Evolutionary conservation across 2,329 filamentous ascomycete genomes (phyloP), one percentile per base, ranked within the genome.

Genomic region (Verruconis gallopava): DNA sequence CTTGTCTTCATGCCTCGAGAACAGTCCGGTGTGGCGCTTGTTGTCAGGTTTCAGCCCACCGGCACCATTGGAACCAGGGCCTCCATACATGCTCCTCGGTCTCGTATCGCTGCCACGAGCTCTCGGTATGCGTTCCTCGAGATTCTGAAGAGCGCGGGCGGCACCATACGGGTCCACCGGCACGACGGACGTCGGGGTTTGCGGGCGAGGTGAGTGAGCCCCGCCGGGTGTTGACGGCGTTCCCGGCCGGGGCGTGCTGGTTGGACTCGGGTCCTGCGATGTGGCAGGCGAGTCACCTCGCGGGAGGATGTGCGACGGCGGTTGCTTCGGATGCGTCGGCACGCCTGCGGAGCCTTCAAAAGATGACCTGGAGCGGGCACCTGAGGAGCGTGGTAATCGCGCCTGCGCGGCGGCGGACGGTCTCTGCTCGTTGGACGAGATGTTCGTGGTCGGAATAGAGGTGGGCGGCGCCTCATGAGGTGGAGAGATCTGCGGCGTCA

Each of bases 101-200:
- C 44, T 46, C 54, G 57, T 43, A 55, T 57, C 21, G 65, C 48
- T 47, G 66, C 66, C 30, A 49, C 55, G 15, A 58, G 15, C 9
- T 11, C 37, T 22, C 12, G 25, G 14, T 32, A 25, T 25, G 20
- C 37, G 25, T 38, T 38, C 6, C 9, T 38, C 37, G 15, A 12
- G 6, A 13, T 18, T 38, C 37, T 38, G 20, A 9, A 13, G 33
- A 6, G 18, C 17, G 12, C 33, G 33, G 14, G 33, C 17, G 9
- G 11, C 33, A 11, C 33, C 79, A 54, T 93, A 93, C 1, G 86
- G 85, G 51, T 94, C 85, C 55, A 93, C 82, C 39, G 68, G 70
- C 45, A 93, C 85, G n/a, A n/a, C n/a, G 19, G 82, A 85, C 14
- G 76, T 72, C 3, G 85, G 85, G 2, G 84, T 88, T 48, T 84